These are phyloP conservation scores for Colletotrichum sp. DNA, from an alignment of 2,329 filamentous ascomycete species.

Conservation along the genomic window DNA sequence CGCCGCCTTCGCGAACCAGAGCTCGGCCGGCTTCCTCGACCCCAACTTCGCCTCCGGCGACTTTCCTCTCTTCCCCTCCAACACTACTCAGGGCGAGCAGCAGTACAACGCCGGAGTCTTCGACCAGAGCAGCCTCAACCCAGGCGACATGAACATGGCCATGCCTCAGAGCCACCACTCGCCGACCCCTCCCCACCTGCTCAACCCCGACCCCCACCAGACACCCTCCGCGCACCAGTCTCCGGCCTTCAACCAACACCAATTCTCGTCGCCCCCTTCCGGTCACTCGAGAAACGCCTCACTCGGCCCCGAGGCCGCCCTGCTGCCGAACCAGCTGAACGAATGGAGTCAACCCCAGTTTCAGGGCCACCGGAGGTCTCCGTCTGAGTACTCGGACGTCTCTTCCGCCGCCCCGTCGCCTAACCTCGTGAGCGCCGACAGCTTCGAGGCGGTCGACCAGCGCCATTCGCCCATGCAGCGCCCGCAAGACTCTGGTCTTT, in stretches of 20 bases:
- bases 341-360: conserved; percentile 69
- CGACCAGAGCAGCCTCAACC: conserved; percentile 47
- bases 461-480: conserved; percentile 82
- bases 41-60: conserved; percentile 60
- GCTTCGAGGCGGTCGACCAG: conserved; percentile 74
- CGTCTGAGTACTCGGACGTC: conserved; percentile 92
- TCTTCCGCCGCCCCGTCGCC: conserved; percentile 87
- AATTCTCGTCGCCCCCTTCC: conserved; percentile 55
- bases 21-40: conserved; percentile 51
- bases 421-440: conserved; percentile 77
- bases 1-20: conserved; percentile 44
- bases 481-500: conserved; percentile 74
- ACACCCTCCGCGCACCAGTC: conserved; percentile 59
- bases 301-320: conserved; percentile 61
- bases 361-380: conserved; percentile 80
- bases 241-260: conserved; percentile 61
- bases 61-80: conserved; percentile 68
- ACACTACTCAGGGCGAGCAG: conserved; percentile 50
- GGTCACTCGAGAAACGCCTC: conserved; percentile 62
- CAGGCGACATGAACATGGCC: conserved; percentile 58
- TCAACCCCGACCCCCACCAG: conserved; percentile 52
- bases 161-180: conserved; percentile 61
- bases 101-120: conserved; percentile 70
- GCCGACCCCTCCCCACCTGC: conserved; percentile 60
- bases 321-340: conserved; percentile 55